Percentiles rank a stretch among this genome's conserved stretches.
These are phyloP conservation scores for Hypseocharis bilobata DNA, from an alignment of 441 rosid species.

Conservation along the genomic window DNA sequence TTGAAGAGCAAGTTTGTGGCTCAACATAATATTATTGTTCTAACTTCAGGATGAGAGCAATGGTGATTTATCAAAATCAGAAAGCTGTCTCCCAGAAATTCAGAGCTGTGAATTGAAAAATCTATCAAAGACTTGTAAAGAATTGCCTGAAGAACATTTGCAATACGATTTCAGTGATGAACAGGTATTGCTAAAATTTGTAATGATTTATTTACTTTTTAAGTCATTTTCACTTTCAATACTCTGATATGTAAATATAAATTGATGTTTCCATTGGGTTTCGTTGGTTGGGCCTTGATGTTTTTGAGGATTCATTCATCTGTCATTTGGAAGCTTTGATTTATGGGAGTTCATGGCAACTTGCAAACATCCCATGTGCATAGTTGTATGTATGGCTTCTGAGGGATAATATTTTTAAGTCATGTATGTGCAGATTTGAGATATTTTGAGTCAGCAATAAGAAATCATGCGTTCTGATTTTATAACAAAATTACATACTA, in stretches of 20 bases:
- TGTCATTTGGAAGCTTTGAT: not conserved
- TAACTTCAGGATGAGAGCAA: conserved; percentile 50
- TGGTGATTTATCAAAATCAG: conserved; percentile 37
- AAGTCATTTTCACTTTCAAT: conserved; percentile 3
- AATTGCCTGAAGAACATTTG: conserved; percentile 31
- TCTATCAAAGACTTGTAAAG: conserved; percentile 26
- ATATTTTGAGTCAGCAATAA: not conserved
- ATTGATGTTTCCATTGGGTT: not conserved
- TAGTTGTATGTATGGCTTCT: too few relatives aligned
- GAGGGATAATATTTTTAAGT: too few relatives aligned
- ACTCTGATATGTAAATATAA: not conserved
- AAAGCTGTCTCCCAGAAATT: conserved; percentile 31
- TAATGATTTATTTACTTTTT: not conserved
- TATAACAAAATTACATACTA: too few relatives aligned
- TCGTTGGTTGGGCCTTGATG: conserved; percentile 1
- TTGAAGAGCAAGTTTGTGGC: conserved; percentile 32
- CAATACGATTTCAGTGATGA: conserved; percentile 68
- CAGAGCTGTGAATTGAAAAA: conserved; percentile 27
- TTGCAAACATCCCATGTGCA: not conserved
- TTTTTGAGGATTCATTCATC: not conserved
- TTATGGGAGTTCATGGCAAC: not conserved
- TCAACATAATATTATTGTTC: conserved; percentile 46
- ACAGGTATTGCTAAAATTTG: conserved; percentile 44
- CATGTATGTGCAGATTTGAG: not conserved
- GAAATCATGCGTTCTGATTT: too few relatives aligned